A percentile compares a stretch with the other conserved stretches of the same genome.
Evolutionary conservation across 768 basidiomycete species (phyloP).

Genomic region (Kwoniella dejecticola): DNA sequence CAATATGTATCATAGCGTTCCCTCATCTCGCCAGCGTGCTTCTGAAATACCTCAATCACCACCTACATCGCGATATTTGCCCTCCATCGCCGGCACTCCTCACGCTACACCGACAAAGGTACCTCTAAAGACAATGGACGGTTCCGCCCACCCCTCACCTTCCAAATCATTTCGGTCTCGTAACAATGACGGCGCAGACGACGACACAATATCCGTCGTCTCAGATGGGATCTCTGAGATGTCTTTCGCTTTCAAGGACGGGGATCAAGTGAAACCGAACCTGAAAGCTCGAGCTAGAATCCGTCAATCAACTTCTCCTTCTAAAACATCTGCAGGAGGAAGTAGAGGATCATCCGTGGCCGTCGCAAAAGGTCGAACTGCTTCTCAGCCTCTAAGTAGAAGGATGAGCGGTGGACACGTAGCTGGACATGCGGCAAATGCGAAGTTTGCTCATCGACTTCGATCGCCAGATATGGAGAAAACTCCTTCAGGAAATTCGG

Average conservation of each 20-base stretch:
- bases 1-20: conserved; percentile 26
- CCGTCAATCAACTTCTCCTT: conserved; percentile 70
- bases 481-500: neutral
- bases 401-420: conserved; percentile 26
- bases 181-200: conserved; percentile 52
- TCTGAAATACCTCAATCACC: conserved; percentile 4
- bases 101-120: conserved; percentile 59
- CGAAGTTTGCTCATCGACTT: conserved; percentile 86
- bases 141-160: conserved; percentile 65
- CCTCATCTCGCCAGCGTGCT: conserved; percentile 15
- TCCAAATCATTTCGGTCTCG: conserved; percentile 53
- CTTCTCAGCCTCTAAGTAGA: conserved; percentile 15
- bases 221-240: conserved; percentile 48
- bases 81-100: conserved; percentile 52
- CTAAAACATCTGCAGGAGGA: conserved; percentile 62
- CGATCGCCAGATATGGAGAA: conserved; percentile 63
- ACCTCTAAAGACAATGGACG: conserved; percentile 63
- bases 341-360: conserved; percentile 58
- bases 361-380: conserved; percentile 62
- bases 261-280: conserved; percentile 35
- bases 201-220: conserved; percentile 57
- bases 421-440: conserved; percentile 63
- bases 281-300: conserved; percentile 4
- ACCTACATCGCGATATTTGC: conserved; percentile 1
- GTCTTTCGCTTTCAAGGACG: conserved; percentile 49